Evolutionary conservation across 345 rosid genomes (phyloP).

Genomic region (Citropsis articulata): DNA sequence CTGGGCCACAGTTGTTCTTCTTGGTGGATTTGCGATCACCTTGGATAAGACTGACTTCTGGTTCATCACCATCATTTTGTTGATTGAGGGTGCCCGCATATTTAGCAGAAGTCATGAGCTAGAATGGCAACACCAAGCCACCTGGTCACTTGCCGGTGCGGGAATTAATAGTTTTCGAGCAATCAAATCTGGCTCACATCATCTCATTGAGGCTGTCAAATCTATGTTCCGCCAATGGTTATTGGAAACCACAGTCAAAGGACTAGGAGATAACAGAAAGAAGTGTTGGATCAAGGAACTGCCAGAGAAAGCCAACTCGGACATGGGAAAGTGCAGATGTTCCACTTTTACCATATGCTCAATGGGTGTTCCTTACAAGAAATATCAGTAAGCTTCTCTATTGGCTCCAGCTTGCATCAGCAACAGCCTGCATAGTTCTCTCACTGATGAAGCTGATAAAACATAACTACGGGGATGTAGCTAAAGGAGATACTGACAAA

Average conservation of each 20-base stretch:
- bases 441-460: slow-evolving; percentile 67
- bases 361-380: slow-evolving; percentile 66
- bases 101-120: slow-evolving; percentile 93
- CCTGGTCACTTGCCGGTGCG: slow-evolving; percentile 69
- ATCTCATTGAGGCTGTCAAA: slow-evolving; percentile 29
- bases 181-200: slow-evolving; percentile 44
- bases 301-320: slow-evolving; percentile 30
- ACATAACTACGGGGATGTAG: slow-evolving; percentile 71
- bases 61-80: slow-evolving; percentile 70
- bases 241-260: slow-evolving; percentile 26
- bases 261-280: slow-evolving; percentile 11
- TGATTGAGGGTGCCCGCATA: slow-evolving; percentile 81
- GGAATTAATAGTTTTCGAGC: slow-evolving; percentile 74
- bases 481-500: slow-evolving; percentile 66
- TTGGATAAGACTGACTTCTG: slow-evolving; percentile 79
- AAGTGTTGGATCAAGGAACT: slow-evolving; percentile 17
- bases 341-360: slow-evolving; percentile 68
- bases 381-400: slow-evolving; percentile 68
- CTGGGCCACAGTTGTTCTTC: slow-evolving; percentile 95
- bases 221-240: slow-evolving; percentile 21
- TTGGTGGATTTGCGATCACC: slow-evolving; percentile 87
- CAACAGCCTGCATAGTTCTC: slow-evolving; percentile 63
- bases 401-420: slow-evolving; percentile 91
- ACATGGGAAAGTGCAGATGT: slow-evolving; percentile 72
- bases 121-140: slow-evolving; percentile 93